phyloP scores from a whole-genome alignment of 495 filamentous ascomycete species.

The Rhypophila decipiens region DNA sequence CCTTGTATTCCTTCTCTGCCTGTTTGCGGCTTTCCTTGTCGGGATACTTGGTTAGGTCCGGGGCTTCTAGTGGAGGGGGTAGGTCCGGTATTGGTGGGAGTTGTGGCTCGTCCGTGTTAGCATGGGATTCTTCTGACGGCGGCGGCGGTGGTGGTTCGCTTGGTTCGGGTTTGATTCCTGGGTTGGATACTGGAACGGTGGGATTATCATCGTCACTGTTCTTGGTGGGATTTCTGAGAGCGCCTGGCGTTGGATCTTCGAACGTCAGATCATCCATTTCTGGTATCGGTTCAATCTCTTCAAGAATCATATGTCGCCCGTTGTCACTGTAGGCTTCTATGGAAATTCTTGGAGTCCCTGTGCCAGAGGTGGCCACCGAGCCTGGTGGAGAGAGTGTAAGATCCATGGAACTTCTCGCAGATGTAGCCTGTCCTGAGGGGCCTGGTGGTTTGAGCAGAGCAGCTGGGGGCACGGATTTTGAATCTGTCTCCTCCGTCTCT shows the following conservation, averaged over 20 bases:
- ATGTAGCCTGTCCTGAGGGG: slow-evolving; percentile 1
- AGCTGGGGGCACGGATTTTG: neutral
- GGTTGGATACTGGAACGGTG: too few relatives aligned
- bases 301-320: slow-evolving; percentile 2
- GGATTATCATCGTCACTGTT: slow-evolving; percentile 1
- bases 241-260: neutral
- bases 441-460: neutral
- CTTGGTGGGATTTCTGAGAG: neutral
- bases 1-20: slow-evolving; percentile 56
- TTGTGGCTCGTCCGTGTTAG: slow-evolving; percentile 10
- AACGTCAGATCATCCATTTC: slow-evolving; percentile 15
- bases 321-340: slow-evolving; percentile 35
- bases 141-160: neutral
- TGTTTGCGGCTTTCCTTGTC: slow-evolving; percentile 59
- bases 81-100: slow-evolving; percentile 39
- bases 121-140: neutral
- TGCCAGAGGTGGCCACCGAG: neutral
- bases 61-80: slow-evolving; percentile 32
- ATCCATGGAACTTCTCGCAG: slow-evolving; percentile 1
- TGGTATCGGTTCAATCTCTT: slow-evolving; percentile 29
- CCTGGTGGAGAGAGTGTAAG: too few relatives aligned
- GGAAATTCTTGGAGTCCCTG: slow-evolving; percentile 35
- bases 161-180: neutral
- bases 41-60: slow-evolving; percentile 44
- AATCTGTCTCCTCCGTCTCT: neutral